Conservation (phyloP, 2,329 filamentous ascomycete genomes). For the Botrytis hyacinthi region DNA sequence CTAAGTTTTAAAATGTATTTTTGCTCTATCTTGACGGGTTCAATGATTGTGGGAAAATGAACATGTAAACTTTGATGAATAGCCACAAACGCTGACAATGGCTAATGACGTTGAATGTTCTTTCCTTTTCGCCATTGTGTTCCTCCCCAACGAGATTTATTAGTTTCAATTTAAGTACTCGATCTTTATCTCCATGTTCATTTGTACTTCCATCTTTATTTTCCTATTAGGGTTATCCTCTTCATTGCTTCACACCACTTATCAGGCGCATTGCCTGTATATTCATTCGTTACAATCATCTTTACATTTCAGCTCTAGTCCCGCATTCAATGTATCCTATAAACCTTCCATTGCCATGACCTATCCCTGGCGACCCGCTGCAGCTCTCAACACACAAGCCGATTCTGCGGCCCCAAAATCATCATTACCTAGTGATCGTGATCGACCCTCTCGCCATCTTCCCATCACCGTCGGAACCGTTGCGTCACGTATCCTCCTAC, state of each 20-base stretch:
- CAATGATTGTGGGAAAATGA: background rate
- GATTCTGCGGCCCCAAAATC: background rate
- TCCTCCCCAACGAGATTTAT: background rate
- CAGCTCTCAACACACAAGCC: conserved; percentile 20
- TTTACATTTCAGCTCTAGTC: background rate
- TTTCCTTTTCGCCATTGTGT: conserved; percentile 6
- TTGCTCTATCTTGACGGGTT: background rate
- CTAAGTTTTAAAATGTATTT: background rate
- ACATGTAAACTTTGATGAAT: background rate
- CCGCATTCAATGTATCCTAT: background rate
- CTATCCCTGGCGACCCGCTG: conserved; percentile 25
- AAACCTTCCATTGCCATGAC: conserved; percentile 28
- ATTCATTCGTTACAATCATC: conserved; percentile 16
- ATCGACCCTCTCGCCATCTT: background rate
- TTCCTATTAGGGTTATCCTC: conserved; percentile 1
- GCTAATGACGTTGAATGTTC: conserved; percentile 16
- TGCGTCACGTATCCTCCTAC: conserved; percentile 38
- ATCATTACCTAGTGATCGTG: background rate
- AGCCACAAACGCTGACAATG: background rate
- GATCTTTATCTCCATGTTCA: background rate
- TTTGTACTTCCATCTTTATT: conserved; percentile 1
- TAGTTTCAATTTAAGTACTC: background rate
- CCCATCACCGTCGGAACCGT: conserved; percentile 40
- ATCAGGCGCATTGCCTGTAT: conserved; percentile 6
- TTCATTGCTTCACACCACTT: background rate